Evolutionary conservation across 75 land plant species (phyloP).

Genomic region (Picea sitchensis): DNA sequence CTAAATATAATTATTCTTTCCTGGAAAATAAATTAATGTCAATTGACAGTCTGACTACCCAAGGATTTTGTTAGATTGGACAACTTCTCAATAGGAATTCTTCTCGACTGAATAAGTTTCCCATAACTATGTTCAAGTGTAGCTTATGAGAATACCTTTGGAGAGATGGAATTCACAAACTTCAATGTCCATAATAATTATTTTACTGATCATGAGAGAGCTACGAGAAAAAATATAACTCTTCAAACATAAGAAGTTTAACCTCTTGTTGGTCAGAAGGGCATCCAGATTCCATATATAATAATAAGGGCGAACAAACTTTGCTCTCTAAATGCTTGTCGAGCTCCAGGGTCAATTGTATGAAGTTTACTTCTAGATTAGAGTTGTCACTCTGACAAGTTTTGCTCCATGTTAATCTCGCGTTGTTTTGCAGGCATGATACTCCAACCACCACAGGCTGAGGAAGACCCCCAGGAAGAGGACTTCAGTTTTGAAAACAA

Average conservation of each 20-base stretch:
- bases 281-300: not conserved
- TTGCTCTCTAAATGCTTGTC: not conserved
- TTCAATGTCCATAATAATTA: not conserved
- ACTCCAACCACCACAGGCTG: not conserved
- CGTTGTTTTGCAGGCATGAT: slow-evolving; percentile 1
- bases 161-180: not conserved
- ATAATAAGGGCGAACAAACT: not conserved
- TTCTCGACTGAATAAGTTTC: too few species aligned
- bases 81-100: too few species aligned
- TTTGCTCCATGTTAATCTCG: not conserved
- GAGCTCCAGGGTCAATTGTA: not conserved
- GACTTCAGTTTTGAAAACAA: slow-evolving; percentile 36
- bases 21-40: too few species aligned
- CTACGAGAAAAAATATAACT: not conserved
- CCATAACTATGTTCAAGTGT: too few species aligned
- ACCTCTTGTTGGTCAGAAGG: not conserved
- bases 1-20: not conserved
- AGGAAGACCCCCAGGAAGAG: slow-evolving; percentile 7
- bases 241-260: not conserved
- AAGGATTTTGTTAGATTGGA: too few species aligned
- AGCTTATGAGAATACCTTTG: not conserved
- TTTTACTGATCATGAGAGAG: not conserved
- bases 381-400: not conserved
- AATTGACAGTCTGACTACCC: too few species aligned
- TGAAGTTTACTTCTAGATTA: not conserved